Conservation (phyloP, 2,329 filamentous ascomycete species). For the Aspergillus jensenii region DNA sequence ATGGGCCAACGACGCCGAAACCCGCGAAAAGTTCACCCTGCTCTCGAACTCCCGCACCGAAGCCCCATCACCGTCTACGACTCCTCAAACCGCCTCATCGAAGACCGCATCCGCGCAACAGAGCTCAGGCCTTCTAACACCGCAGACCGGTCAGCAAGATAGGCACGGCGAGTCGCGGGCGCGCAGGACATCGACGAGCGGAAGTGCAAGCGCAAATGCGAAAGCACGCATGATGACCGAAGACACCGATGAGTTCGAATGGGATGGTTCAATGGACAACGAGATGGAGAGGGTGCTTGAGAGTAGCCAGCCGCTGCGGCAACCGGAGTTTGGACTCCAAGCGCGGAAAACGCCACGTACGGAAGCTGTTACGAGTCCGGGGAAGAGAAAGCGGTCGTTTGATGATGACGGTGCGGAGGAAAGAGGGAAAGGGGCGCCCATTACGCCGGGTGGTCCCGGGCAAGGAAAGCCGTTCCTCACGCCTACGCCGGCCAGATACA, state of each 20-base stretch:
- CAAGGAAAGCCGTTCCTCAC: constrained; percentile 24
- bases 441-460: constrained; percentile 4
- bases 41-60: constrained; percentile 53
- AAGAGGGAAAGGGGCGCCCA: background rate
- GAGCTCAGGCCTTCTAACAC: constrained; percentile 32
- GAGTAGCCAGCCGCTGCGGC: constrained; percentile 15
- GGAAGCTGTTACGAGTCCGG: constrained; percentile 30
- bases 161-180: background rate
- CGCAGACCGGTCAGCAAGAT: constrained; percentile 28
- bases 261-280: constrained; percentile 38
- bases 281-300: constrained; percentile 26
- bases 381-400: constrained; percentile 37
- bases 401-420: constrained; percentile 14
- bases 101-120: background rate
- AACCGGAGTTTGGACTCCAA: constrained; percentile 29
- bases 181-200: background rate
- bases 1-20: constrained; percentile 59
- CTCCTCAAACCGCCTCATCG: constrained; percentile 26
- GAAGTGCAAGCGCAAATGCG: constrained; percentile 20
- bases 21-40: constrained; percentile 52
- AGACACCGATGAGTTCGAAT: constrained; percentile 38
- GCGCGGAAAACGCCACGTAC: constrained; percentile 38
- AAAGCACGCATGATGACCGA: constrained; percentile 33
- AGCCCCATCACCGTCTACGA: constrained; percentile 15
- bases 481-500: constrained; percentile 33